Conservation (phyloP, 2,329 filamentous ascomycete species). For the Epicoccum nigrum region DNA sequence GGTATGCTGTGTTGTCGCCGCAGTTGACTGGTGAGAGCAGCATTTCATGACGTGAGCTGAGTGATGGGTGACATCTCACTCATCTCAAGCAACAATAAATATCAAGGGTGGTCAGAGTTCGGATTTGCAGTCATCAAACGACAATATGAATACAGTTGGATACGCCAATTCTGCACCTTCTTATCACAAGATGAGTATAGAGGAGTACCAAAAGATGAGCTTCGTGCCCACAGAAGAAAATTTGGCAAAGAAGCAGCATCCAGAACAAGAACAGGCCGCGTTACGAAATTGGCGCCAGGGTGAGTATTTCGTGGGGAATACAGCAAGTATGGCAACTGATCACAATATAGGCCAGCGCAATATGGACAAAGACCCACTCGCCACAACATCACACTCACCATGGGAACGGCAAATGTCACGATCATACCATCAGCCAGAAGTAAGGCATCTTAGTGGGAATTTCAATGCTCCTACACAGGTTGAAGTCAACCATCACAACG, state of each 20-base stretch:
- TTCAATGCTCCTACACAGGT: slow-evolving; percentile 38
- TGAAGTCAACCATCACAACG: slow-evolving; percentile 28
- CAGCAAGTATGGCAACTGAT: neutral
- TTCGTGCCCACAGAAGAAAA: slow-evolving; percentile 1
- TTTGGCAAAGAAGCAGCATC: neutral
- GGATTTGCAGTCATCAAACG: too few species aligned
- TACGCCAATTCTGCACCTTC: too few species aligned
- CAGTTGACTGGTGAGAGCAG: neutral
- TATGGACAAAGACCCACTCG: slow-evolving; percentile 4
- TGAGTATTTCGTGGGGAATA: neutral
- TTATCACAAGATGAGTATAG: slow-evolving; percentile 7
- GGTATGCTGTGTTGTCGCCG: neutral
- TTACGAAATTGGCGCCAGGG: slow-evolving; percentile 6
- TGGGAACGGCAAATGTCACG: slow-evolving; percentile 10
- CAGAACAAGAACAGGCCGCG: slow-evolving; percentile 1
- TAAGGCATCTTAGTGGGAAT: slow-evolving; percentile 29
- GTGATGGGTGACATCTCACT: neutral
- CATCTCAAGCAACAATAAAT: neutral
- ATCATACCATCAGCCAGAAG: slow-evolving; percentile 16
- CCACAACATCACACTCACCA: slow-evolving; percentile 14
- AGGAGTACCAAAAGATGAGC: slow-evolving; percentile 4
- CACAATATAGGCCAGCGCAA: slow-evolving; percentile 1
- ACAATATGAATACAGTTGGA: slow-evolving; percentile 1
- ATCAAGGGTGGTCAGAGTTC: neutral
- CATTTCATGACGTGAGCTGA: slow-evolving; percentile 7